Evolutionary conservation across 2,329 filamentous ascomycete genomes (phyloP), one percentile per base, ranked within the genome.

Genomic region (Arthrinium phaeospermum): DNA sequence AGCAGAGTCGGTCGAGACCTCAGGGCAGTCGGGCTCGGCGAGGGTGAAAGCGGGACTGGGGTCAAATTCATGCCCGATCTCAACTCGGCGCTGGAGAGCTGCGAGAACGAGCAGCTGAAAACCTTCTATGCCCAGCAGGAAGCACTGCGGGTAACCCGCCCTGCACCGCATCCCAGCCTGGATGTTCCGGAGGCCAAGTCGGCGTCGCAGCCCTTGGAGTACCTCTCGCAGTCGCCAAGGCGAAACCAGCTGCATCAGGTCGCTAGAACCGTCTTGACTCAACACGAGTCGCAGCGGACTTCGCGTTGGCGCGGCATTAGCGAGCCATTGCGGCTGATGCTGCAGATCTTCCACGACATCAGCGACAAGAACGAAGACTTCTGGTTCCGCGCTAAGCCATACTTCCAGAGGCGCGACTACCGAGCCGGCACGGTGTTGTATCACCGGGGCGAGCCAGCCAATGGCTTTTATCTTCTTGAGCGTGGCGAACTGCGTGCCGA

Each of bases 281-380:
- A 93, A 74, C 85, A 89, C 45, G 90, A 92, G 74, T 83, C 88
- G 13, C 83, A 88, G 69, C 85, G 88, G 6, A 85, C 89, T 27
- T 87, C 89, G 1, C 93, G 91, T 78, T 98, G 95, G 93, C 91
- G 93, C 78, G 91, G 91, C 76, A 97, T 98, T 81, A 94, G 93
- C 75, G 95, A 98, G 80, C 96, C 96, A 0, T 89, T 98, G 10
- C 93, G 94, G 1, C 90, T 99, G 67, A 94, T 99, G 82, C 88
- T 99, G 34, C 96, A 98, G 80, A 94, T 96, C n/a, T 98, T 99
- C 84, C 93, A 96, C 79, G 93, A 94, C 64, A 86, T 98, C 16
- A 97, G 94, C 70, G 86, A 91, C 70, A 91, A 93, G 81, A 96
- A 96, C 79, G 95, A 98, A 81, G 95, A 98, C 81, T 98, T 98